Base-by-base conservation (phyloP, 768 basidiomycete species). In the Leccinum ochraceum region DNA sequence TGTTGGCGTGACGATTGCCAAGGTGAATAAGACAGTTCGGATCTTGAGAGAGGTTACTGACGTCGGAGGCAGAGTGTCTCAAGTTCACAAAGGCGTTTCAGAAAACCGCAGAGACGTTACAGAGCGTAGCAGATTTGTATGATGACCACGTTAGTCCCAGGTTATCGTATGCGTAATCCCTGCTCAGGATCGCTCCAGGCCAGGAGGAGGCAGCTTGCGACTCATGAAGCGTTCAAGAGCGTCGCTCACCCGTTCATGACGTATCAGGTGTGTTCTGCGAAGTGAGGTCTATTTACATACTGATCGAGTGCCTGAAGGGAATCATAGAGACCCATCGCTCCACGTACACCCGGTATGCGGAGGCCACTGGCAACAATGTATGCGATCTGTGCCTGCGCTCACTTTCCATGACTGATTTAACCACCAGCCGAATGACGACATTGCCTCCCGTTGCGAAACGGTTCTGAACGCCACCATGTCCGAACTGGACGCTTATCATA, bases 401-500 rank as follows among this genome's bases (percentile, higher is more conserved):
- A 9, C 20, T 57, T 60, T 28, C 26, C 30, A 4, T 53, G 13
- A 59, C 63, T 59, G 20, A 66, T 26, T 32, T 48, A 20, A n/a
- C 17, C 10, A 30, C 14, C 68, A 89, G 86, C 71, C 80, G 14
- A 79, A 88, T 65, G 86, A 88, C 53, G 86, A 89, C 17, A 75
- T 88, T 63, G 85, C 86, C 2, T 80, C 84, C 3, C 84, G 93
- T 20, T 94, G 90, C 70, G 93, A 95, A 74, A 94, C 93, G 0
- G 90, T 94, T 7, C 76, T 95, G 28, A 94, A 95, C 71, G 86
- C 86, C 9, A 94, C 92, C 2, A 88, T 93, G 86, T 90, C 93
- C 1, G 92, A 95, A 77, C 86, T 94, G 79, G 89, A 91, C 54
- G 85, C 82, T 1, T 90, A 92, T 65, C 90, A 92, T 69, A 74